These are phyloP conservation scores for Candolleomyces eurysporus DNA, from an alignment of 768 basidiomycete genomes.

Conservation along the genomic window DNA sequence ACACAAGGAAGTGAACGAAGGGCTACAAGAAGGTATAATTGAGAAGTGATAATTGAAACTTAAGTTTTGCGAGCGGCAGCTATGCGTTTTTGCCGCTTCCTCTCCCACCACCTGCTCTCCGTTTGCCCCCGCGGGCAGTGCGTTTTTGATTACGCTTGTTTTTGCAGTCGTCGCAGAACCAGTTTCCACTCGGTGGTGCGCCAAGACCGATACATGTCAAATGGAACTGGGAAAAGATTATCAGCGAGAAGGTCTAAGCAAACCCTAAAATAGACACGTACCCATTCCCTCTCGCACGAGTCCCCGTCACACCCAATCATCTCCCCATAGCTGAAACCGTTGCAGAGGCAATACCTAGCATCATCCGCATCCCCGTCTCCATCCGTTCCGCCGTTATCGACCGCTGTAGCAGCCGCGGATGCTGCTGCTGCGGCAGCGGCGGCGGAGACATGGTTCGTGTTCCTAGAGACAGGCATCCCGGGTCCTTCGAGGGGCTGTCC, in stretches of 20 bases:
- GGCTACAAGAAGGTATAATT: constrained; percentile 1
- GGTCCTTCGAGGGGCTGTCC: constrained; percentile 70
- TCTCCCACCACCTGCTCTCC: constrained; percentile 32
- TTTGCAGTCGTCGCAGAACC: constrained; percentile 74
- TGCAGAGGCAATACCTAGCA: constrained; percentile 82
- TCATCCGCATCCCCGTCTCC: constrained; percentile 60
- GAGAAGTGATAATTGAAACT: neutral
- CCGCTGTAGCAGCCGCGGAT: constrained; percentile 32
- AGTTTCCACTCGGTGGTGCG: constrained; percentile 64
- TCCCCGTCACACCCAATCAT: constrained; percentile 93
- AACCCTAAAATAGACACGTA: constrained; percentile 39
- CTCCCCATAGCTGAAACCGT: constrained; percentile 82
- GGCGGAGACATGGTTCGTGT: constrained; percentile 29
- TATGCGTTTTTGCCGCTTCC: constrained; percentile 22
- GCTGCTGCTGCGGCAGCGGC: constrained; percentile 31
- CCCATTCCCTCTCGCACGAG: constrained; percentile 87
- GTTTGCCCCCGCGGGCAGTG: constrained; percentile 52
- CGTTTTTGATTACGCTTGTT: constrained; percentile 54
- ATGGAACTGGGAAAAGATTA: constrained; percentile 60
- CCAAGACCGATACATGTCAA: constrained; percentile 69
- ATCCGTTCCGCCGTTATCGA: constrained; percentile 42
- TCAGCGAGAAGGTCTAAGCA: constrained; percentile 1
- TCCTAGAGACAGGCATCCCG: constrained; percentile 70
- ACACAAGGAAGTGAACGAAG: neutral
- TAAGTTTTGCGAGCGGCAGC: neutral